Evolutionary conservation across 148 eudicot species (phyloP).

Genomic region (Silene uniflora): DNA sequence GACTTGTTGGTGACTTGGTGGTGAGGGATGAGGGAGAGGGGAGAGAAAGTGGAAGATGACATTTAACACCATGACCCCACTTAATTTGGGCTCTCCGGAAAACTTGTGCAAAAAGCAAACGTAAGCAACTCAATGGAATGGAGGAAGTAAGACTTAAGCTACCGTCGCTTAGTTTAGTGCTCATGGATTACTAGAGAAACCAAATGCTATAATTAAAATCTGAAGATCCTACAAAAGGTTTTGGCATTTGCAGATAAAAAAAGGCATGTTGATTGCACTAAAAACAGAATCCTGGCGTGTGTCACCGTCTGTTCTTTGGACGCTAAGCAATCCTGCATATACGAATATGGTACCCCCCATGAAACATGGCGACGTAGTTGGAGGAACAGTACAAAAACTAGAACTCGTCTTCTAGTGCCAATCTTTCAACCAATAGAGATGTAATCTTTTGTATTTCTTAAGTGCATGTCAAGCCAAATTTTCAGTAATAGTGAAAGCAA

Average conservation of each 20-base stretch:
- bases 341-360: neutral
- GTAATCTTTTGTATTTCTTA: neutral
- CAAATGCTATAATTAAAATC: neutral
- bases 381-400: neutral
- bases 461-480: neutral
- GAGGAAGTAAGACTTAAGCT: neutral
- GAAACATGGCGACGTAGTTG: neutral
- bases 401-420: neutral
- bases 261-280: neutral
- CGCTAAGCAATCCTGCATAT: neutral
- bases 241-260: neutral
- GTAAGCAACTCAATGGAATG: too few species aligned
- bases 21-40: too few species aligned
- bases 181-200: neutral
- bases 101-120: too few species aligned
- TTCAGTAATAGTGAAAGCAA: neutral
- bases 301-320: neutral
- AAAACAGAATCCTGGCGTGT: too few species aligned
- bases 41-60: too few species aligned
- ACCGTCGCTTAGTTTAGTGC: neutral
- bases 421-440: neutral
- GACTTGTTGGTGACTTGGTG: too few species aligned
- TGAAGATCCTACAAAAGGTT: neutral
- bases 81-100: too few species aligned
- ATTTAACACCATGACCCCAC: too few species aligned